A percentile compares a stretch with the other conserved stretches of the same genome.
These are phyloP conservation scores for Xylaria cubensis DNA, from an alignment of 495 filamentous ascomycete genomes.

Conservation along the genomic window DNA sequence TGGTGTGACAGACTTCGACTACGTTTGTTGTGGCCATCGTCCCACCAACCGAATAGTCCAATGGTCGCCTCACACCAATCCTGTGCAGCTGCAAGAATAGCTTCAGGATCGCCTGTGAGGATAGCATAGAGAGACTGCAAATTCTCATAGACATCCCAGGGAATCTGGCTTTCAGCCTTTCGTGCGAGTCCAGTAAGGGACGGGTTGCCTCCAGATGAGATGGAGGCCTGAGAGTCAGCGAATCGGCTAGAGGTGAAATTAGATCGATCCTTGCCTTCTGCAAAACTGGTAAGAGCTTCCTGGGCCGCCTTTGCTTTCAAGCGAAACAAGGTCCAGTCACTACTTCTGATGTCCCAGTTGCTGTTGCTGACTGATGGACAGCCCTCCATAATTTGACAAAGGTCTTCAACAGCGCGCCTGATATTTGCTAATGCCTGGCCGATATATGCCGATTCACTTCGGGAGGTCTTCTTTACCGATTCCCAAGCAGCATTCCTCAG, in stretches of 20 bases:
- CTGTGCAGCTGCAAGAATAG: slow-evolving; percentile 72
- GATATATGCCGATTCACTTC: slow-evolving; percentile 68
- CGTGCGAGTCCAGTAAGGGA: slow-evolving; percentile 64
- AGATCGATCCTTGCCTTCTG: slow-evolving; percentile 68
- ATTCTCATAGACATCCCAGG: slow-evolving; percentile 85
- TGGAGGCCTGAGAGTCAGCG: slow-evolving; percentile 41
- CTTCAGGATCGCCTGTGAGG: slow-evolving; percentile 70
- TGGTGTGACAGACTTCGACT: slow-evolving; percentile 46
- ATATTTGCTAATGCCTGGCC: slow-evolving; percentile 76
- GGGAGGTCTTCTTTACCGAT: slow-evolving; percentile 58
- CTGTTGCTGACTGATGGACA: slow-evolving; percentile 72
- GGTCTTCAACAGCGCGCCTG: slow-evolving; percentile 68
- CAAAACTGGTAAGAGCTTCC: slow-evolving; percentile 72
- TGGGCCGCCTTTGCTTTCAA: slow-evolving; percentile 69
- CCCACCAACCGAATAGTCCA: slow-evolving; percentile 85
- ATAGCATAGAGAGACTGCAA: slow-evolving; percentile 77
- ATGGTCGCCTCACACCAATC: slow-evolving; percentile 90
- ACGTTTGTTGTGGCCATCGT: slow-evolving; percentile 69
- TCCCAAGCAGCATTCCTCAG: slow-evolving; percentile 77
- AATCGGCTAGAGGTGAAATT: slow-evolving; percentile 43
- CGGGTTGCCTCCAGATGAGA: slow-evolving; percentile 42
- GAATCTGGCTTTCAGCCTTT: slow-evolving; percentile 80
- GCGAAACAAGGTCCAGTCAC: slow-evolving; percentile 81
- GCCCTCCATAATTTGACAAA: slow-evolving; percentile 67
- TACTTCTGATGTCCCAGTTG: slow-evolving; percentile 74